phyloP scores from a whole-genome alignment of 208 protist species.

The Kentomonas sorsogonicus region DNA sequence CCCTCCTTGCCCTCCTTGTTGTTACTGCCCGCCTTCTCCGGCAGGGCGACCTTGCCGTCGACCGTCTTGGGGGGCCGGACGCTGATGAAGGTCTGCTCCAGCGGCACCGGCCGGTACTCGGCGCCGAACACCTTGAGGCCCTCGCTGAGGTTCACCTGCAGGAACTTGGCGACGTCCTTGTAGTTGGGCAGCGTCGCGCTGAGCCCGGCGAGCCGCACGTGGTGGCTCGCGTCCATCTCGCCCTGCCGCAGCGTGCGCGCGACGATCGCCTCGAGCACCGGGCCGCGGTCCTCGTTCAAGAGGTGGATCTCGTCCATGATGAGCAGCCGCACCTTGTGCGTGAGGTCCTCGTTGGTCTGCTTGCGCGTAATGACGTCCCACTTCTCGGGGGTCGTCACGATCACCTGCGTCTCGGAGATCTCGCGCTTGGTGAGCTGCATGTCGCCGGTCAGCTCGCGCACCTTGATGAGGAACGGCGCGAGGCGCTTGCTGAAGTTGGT shows the following conservation, averaged over 20 bases:
- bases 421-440: conserved; percentile 98
- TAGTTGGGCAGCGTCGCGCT: conserved; percentile 99
- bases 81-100: conserved; percentile 96
- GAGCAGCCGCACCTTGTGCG: conserved; percentile 88
- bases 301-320: conserved; percentile 99
- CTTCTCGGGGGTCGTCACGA: conserved; percentile 99
- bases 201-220: conserved; percentile 95
- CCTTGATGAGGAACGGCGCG: conserved; percentile 83
- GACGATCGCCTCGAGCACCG: conserved; percentile 98
- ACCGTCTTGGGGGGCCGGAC: conserved; percentile 22
- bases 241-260: conserved; percentile 94
- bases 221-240: conserved; percentile 86
- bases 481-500: conserved; percentile 93
- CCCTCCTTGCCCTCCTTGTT: too few relatives aligned
- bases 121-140: conserved; percentile 96
- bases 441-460: conserved; percentile 98
- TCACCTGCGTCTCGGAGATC: conserved; percentile 96
- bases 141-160: conserved; percentile 88
- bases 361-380: conserved; percentile 99
- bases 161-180: conserved; percentile 97
- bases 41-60: conserved; percentile 7
- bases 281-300: conserved; percentile 97
- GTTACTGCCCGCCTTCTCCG: too few relatives aligned
- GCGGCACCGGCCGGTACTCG: conserved; percentile 96
- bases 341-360: conserved; percentile 92